Percentiles rank a stretch among this genome's conserved stretches.
Conservation (phyloP, 441 rosid genomes). For the Aleurites moluccanus region DNA sequence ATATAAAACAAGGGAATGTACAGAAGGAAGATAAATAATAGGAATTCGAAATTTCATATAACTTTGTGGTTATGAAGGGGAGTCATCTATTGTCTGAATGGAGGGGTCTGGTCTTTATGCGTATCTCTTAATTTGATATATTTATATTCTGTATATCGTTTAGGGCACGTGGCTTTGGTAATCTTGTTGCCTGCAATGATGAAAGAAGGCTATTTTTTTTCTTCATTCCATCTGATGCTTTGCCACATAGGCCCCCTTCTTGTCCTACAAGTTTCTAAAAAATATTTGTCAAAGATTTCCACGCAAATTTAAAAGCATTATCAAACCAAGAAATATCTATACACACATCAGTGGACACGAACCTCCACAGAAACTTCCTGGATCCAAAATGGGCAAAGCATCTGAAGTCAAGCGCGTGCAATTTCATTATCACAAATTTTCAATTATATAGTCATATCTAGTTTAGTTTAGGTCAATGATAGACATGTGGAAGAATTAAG, state of each 20-base stretch:
- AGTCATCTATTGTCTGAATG: constrained; percentile 15
- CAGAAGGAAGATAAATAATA: not conserved
- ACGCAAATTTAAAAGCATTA: not conserved
- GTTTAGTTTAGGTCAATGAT: constrained; percentile 29
- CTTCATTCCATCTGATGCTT: not conserved
- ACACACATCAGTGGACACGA: not conserved
- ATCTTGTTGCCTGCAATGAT: constrained; percentile 1
- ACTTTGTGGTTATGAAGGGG: not conserved
- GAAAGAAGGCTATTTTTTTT: not conserved
- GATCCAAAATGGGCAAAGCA: not conserved
- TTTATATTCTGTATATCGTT: constrained; percentile 13
- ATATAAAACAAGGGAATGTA: constrained; percentile 9
- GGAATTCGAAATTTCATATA: not conserved
- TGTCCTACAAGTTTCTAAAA: not conserved
- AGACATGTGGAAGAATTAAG: constrained; percentile 22
- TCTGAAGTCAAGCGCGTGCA: not conserved
- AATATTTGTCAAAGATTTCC: not conserved
- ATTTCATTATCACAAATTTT: not conserved
- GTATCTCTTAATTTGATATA: constrained; percentile 4
- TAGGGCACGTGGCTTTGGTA: constrained; percentile 17
- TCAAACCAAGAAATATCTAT: not conserved
- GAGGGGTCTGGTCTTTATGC: constrained; percentile 15
- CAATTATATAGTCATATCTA: constrained; percentile 13
- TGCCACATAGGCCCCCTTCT: not conserved
- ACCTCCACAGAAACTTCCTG: constrained; percentile 9